Percentiles rank a stretch among this genome's conserved stretches.
These are phyloP conservation scores for Kockiozyma suomiensis DNA, from an alignment of 805 yeast species.

Conservation along the genomic window DNA sequence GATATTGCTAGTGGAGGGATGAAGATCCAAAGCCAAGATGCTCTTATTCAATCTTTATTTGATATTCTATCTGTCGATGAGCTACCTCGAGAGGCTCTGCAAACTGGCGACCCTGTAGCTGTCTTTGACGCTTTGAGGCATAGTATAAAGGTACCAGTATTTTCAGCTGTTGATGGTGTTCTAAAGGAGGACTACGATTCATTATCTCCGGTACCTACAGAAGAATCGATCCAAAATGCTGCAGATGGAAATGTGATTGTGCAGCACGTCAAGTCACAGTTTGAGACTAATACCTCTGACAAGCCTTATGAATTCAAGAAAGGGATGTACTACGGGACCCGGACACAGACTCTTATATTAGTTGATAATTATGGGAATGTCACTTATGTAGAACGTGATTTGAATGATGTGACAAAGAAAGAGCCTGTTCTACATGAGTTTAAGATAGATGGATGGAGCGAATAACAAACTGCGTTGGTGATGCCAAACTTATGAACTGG, in stretches of 20 bases:
- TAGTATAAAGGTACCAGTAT: conserved; percentile 74
- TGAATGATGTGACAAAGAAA: conserved; percentile 3
- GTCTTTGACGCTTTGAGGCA: conserved; percentile 52
- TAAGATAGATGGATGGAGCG: conserved; percentile 29
- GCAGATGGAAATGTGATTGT: not conserved
- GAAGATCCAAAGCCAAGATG: conserved; percentile 22
- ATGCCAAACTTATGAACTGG: not conserved
- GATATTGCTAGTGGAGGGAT: conserved; percentile 15
- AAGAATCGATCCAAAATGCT: not conserved
- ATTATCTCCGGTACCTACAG: not conserved
- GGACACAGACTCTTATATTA: conserved; percentile 80
- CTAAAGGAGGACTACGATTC: conserved; percentile 3
- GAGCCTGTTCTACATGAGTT: conserved; percentile 16
- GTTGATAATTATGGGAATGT: conserved; percentile 55
- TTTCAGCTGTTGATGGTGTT: conserved; percentile 42
- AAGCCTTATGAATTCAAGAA: conserved; percentile 37
- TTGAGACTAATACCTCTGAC: conserved; percentile 4
- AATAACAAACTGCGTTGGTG: too few species aligned
- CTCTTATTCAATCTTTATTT: conserved; percentile 56
- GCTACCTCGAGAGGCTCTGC: conserved; percentile 40
- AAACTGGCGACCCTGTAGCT: conserved; percentile 38
- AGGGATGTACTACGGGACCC: conserved; percentile 76
- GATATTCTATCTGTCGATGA: conserved; percentile 55
- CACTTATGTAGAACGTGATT: conserved; percentile 56
- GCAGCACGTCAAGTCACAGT: not conserved